These are phyloP conservation scores for Debaryomyces psychrophilus DNA, from an alignment of 1,139 yeast genomes.

Conservation along the genomic window DNA sequence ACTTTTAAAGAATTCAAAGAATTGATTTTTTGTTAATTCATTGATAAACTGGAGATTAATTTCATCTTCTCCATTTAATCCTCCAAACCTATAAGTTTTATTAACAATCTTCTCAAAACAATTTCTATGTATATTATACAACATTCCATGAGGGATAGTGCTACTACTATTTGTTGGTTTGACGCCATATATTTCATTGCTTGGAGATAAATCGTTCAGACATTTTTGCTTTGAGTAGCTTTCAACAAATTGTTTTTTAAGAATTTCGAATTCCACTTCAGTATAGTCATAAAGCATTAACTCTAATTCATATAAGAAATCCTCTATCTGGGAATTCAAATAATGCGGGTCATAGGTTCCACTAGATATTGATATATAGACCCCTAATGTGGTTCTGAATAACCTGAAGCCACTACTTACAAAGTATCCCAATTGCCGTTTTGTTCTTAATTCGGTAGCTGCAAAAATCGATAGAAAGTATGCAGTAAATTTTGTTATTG, in stretches of 20 bases:
- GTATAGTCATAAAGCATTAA: constrained; percentile 23
- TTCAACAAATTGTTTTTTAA: constrained; percentile 40
- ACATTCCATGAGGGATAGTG: constrained; percentile 26
- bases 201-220: constrained; percentile 19
- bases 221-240: constrained; percentile 16
- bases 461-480: constrained; percentile 45
- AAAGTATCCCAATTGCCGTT: constrained; percentile 49
- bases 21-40: constrained; percentile 28
- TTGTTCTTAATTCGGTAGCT: constrained; percentile 50
- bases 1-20: constrained; percentile 33
- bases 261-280: constrained; percentile 34
- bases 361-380: constrained; percentile 57
- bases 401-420: constrained; percentile 57
- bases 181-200: constrained; percentile 25
- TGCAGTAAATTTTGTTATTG: constrained; percentile 48
- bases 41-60: constrained; percentile 31
- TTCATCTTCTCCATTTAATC: constrained; percentile 35
- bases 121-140: constrained; percentile 44
- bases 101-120: constrained; percentile 53
- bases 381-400: constrained; percentile 55
- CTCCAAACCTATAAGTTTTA: constrained; percentile 40
- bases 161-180: constrained; percentile 30
- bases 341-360: constrained; percentile 37
- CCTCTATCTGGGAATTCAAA: constrained; percentile 48
- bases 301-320: constrained; percentile 45